phyloP scores from a whole-genome alignment of 441 rosid species.

The Arabidopsis lyrata region DNA sequence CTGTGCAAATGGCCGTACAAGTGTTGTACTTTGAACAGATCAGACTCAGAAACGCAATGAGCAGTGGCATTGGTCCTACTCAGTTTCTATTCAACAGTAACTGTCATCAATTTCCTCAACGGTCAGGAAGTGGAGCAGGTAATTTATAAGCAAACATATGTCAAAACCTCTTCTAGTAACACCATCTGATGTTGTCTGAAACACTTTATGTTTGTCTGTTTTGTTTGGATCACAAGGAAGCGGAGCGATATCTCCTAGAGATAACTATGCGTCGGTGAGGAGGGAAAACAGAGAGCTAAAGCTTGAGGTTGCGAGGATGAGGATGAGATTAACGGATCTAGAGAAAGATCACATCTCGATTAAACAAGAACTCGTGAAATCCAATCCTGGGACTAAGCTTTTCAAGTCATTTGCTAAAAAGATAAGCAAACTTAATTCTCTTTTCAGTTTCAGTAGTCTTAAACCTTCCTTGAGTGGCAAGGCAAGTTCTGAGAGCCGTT shows the following conservation, averaged over 20 bases:
- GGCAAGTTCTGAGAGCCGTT: slow-evolving; percentile 64
- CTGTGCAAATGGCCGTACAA: slow-evolving; percentile 97
- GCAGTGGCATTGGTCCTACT: slow-evolving; percentile 58
- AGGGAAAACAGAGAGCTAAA: slow-evolving; percentile 95
- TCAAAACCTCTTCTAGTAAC: not conserved
- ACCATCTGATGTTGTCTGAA: not conserved
- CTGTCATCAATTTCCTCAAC: slow-evolving; percentile 81
- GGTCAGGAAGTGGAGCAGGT: slow-evolving; percentile 84
- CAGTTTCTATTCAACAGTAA: slow-evolving; percentile 76
- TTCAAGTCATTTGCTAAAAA: slow-evolving; percentile 81
- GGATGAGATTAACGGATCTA: slow-evolving; percentile 93
- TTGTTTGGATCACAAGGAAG: slow-evolving; percentile 54
- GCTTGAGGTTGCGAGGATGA: slow-evolving; percentile 97
- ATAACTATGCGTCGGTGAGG: slow-evolving; percentile 92
- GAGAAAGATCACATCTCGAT: slow-evolving; percentile 95
- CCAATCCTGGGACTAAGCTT: slow-evolving; percentile 75
- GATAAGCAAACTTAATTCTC: slow-evolving; percentile 76
- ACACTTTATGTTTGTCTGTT: not conserved
- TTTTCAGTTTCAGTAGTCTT: slow-evolving; percentile 66
- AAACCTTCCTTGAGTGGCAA: slow-evolving; percentile 60
- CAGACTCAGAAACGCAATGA: slow-evolving; percentile 92
- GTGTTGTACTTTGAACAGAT: slow-evolving; percentile 92
- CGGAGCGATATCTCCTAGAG: slow-evolving; percentile 96
- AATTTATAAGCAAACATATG: not conserved
- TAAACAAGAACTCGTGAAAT: slow-evolving; percentile 79